Conservation (phyloP, 345 rosid species). For the Melastoma malabathricum region DNA sequence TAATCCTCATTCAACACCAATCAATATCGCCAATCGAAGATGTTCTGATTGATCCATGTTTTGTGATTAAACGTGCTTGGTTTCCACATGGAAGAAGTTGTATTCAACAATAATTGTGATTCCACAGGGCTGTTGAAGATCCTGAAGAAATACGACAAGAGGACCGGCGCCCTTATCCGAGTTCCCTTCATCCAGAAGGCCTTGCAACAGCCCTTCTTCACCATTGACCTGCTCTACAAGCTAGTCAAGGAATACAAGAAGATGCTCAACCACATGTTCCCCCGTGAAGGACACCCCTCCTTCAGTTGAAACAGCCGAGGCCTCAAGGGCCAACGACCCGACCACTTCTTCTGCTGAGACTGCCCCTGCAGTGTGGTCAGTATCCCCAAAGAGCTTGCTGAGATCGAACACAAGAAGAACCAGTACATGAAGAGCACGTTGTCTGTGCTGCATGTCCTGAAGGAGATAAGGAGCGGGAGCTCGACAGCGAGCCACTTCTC, state of each 20-base stretch:
- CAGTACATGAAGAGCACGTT: constrained; percentile 73
- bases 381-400: constrained; percentile 41
- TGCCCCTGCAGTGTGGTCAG: constrained; percentile 7
- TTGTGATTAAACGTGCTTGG: not conserved
- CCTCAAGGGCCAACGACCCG: constrained; percentile 11
- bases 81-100: not conserved
- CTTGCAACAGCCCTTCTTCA: constrained; percentile 84
- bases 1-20: too few relatives aligned
- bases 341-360: constrained; percentile 22
- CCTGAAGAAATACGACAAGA: constrained; percentile 83
- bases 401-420: constrained; percentile 56
- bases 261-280: constrained; percentile 69
- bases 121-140: constrained; percentile 77
- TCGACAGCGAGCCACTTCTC: constrained; percentile 80
- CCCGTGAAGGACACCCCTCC: constrained; percentile 21
- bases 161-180: constrained; percentile 89
- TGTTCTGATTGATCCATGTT: not conserved
- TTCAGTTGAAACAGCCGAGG: constrained; percentile 10
- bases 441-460: constrained; percentile 61
- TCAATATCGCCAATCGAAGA: too few relatives aligned
- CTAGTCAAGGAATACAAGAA: constrained; percentile 74
- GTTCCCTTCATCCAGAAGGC: constrained; percentile 85
- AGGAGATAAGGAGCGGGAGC: constrained; percentile 71
- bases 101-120: not conserved
- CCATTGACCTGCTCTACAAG: constrained; percentile 70